Percentiles rank a stretch among this genome's conserved stretches.
These are phyloP conservation scores for Phaseolus lunatus DNA, from an alignment of 306 rosid species.

Conservation along the genomic window DNA sequence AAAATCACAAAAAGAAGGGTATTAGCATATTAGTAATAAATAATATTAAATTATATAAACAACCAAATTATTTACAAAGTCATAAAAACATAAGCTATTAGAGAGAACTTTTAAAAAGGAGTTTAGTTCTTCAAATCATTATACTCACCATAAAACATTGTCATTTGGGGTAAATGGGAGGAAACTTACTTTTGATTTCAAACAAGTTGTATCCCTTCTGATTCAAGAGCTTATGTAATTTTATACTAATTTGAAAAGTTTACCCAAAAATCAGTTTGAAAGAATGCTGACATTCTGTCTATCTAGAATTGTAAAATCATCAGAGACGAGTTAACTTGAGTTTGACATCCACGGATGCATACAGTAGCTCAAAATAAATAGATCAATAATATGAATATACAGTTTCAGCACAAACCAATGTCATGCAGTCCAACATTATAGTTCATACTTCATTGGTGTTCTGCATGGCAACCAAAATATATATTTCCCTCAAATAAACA, in stretches of 20 bases:
- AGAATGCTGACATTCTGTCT: no score
- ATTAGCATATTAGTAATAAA: no score
- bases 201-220: not conserved
- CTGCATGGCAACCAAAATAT: conserved; percentile 26
- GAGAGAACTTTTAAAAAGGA: no score
- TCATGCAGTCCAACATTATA: conserved; percentile 19
- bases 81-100: no score
- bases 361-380: conserved; percentile 17
- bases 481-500: not conserved
- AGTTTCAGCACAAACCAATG: conserved; percentile 22
- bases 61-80: no score
- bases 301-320: not conserved
- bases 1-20: no score
- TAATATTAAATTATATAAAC: no score
- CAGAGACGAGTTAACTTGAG: not conserved
- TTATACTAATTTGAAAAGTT: no score
- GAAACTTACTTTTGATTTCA: not conserved
- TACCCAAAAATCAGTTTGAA: not conserved
- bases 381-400: not conserved
- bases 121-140: not conserved
- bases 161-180: not conserved
- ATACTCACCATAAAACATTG: not conserved
- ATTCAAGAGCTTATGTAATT: not conserved
- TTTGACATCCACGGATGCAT: not conserved
- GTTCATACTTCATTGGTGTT: not conserved